A percentile compares a stretch with the other conserved stretches of the same genome.
Conservation (phyloP, 2,329 filamentous ascomycete genomes). For the Penicillium fuscoglaucum region DNA sequence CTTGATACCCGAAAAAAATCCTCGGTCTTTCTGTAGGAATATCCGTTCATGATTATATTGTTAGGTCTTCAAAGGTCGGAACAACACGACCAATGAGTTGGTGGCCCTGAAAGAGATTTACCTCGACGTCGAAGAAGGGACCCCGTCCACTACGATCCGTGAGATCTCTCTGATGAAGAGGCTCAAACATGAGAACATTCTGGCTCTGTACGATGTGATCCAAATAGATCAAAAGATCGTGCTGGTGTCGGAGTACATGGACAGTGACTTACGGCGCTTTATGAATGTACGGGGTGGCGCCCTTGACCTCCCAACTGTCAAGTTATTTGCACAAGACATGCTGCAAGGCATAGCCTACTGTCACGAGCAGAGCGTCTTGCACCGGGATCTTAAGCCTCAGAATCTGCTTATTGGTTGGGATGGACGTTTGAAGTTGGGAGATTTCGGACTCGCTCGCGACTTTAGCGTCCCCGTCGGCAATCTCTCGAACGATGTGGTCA, state of each 20-base stretch:
- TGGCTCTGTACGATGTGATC: slow-evolving; percentile 95
- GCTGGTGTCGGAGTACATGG: slow-evolving; percentile 99
- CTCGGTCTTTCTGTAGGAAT: background rate
- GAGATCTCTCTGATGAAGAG: slow-evolving; percentile 99
- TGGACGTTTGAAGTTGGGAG: slow-evolving; percentile 84
- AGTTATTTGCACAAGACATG: slow-evolving; percentile 98
- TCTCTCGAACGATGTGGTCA: slow-evolving; percentile 97
- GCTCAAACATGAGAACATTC: slow-evolving; percentile 97
- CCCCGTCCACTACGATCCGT: slow-evolving; percentile 92
- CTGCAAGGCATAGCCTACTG: slow-evolving; percentile 95
- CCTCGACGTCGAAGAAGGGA: slow-evolving; percentile 96
- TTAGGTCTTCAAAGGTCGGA: slow-evolving; percentile 89
- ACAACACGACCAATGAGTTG: slow-evolving; percentile 91
- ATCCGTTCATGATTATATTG: background rate
- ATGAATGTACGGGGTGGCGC: slow-evolving; percentile 93
- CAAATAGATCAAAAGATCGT: slow-evolving; percentile 99
- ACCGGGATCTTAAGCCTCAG: slow-evolving; percentile 93
- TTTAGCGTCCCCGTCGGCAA: slow-evolving; percentile 98
- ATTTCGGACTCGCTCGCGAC: slow-evolving; percentile 89
- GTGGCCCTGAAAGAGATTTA: slow-evolving; percentile 98
- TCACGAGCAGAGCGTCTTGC: slow-evolving; percentile 92
- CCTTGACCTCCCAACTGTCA: slow-evolving; percentile 85
- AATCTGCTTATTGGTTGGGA: slow-evolving; percentile 94
- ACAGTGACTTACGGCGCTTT: slow-evolving; percentile 96
- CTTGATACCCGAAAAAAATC: background rate